Conservation (phyloP, 352 stramenopile genomes). For the Phytopythium sindhum region DNA sequence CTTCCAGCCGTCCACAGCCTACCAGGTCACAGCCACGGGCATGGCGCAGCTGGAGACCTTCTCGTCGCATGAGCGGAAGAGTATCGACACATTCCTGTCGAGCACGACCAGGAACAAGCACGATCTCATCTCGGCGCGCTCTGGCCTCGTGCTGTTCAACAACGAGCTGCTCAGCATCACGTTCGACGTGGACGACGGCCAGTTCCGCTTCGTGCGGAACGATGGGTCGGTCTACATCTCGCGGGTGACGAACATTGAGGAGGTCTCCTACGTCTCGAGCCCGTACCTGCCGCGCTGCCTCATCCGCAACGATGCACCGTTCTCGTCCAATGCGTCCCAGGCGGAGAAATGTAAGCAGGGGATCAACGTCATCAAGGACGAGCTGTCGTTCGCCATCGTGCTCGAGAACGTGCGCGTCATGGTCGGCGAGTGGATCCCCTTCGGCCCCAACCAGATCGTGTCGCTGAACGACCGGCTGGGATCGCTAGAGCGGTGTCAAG, state of each 20-base stretch:
- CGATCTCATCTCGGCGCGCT: conserved; percentile 51
- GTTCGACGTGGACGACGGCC: conserved; percentile 83
- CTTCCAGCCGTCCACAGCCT: conserved; percentile 95
- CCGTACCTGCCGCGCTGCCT: conserved; percentile 96
- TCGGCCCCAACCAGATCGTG: conserved; percentile 97
- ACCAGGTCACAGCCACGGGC: conserved; percentile 74
- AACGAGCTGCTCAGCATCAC: conserved; percentile 91
- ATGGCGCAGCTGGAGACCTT: conserved; percentile 40
- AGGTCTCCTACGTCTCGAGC: conserved; percentile 97
- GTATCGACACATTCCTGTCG: conserved; percentile 62
- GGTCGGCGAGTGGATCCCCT: conserved; percentile 97
- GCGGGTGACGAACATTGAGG: conserved; percentile 94
- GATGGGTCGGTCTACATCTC: conserved; percentile 89
- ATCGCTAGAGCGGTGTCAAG: conserved; percentile 94
- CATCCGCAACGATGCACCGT: conserved; percentile 88
- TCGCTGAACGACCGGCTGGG: conserved; percentile 96
- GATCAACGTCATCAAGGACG: conserved; percentile 87
- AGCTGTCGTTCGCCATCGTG: conserved; percentile 95
- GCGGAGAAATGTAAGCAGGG: conserved; percentile 84
- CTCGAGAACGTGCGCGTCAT: conserved; percentile 96
- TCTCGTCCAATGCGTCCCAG: conserved; percentile 94
- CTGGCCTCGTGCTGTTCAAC: conserved; percentile 88
- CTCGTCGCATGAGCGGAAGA: conserved; percentile 36
- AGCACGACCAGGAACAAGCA: conserved; percentile 17
- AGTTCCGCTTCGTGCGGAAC: conserved; percentile 85